These are phyloP conservation scores for Metschnikowia drakensbergensis DNA, from an alignment of 805 yeast genomes.

Conservation along the genomic window DNA sequence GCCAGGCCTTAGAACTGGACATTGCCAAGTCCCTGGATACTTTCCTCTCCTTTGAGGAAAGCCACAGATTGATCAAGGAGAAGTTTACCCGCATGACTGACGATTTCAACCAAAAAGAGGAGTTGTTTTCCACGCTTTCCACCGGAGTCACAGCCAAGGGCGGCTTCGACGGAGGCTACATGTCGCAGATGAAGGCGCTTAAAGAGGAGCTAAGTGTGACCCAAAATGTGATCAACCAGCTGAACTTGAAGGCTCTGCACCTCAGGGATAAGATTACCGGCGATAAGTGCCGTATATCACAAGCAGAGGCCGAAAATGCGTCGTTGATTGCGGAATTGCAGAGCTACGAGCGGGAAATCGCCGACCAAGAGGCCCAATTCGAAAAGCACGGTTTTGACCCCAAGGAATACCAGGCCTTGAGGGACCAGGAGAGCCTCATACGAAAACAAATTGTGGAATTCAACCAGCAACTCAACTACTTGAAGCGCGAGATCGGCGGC, in stretches of 20 bases:
- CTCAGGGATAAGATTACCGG: conserved; percentile 49
- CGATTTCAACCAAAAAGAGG: conserved; percentile 60
- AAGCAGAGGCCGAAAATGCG: conserved; percentile 51
- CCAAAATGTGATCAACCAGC: conserved; percentile 54
- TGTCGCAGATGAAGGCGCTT: conserved; percentile 62
- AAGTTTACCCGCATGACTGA: conserved; percentile 45
- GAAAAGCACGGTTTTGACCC: conserved; percentile 57
- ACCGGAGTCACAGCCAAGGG: conserved; percentile 90
- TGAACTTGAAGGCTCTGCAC: conserved; percentile 55
- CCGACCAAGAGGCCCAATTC: conserved; percentile 40
- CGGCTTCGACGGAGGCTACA: conserved; percentile 69
- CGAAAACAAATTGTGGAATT: conserved; percentile 25
- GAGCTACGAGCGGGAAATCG: conserved; percentile 35
- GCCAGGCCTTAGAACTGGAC: conserved; percentile 32
- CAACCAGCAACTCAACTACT: conserved; percentile 45
- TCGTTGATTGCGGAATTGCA: conserved; percentile 42
- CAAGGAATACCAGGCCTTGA: conserved; percentile 40
- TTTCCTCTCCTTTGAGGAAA: conserved; percentile 39
- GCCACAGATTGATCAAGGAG: conserved; percentile 42
- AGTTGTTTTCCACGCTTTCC: conserved; percentile 71
- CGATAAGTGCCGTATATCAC: conserved; percentile 45
- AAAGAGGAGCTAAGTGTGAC: conserved; percentile 53
- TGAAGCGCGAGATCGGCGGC: conserved; percentile 57
- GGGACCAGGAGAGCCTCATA: conserved; percentile 38
- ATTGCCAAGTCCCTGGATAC: conserved; percentile 33